phyloP scores from a whole-genome alignment of 2,329 filamentous ascomycete species.

The Monilinia aucupariae region DNA sequence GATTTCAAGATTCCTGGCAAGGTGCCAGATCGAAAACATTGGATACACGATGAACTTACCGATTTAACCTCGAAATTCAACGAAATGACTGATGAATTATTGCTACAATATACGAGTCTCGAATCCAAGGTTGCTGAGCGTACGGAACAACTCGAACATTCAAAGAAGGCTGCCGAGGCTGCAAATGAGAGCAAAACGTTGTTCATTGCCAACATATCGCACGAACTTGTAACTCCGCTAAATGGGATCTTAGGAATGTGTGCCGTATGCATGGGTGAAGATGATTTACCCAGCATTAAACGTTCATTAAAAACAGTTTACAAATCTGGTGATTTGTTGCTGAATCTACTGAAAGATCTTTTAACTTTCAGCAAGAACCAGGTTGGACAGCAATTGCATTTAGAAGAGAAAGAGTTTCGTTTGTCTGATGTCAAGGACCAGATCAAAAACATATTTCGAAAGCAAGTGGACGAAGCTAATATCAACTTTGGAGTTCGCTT shows the following conservation, averaged over 20 bases:
- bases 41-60: slow-evolving; percentile 77
- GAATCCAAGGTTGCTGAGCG: slow-evolving; percentile 80
- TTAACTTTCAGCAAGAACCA: slow-evolving; percentile 94
- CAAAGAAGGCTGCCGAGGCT: slow-evolving; percentile 88
- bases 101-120: slow-evolving; percentile 77
- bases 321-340: slow-evolving; percentile 76
- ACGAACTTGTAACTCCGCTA: slow-evolving; percentile 53
- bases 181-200: slow-evolving; percentile 96
- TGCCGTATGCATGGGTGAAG: slow-evolving; percentile 86
- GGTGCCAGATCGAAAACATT: slow-evolving; percentile 68
- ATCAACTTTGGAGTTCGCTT: slow-evolving; percentile 72
- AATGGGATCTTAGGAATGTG: slow-evolving; percentile 96
- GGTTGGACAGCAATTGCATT: slow-evolving; percentile 73
- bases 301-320: slow-evolving; percentile 83
- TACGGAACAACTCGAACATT: slow-evolving; percentile 78
- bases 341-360: slow-evolving; percentile 83
- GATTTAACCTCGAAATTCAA: slow-evolving; percentile 43
- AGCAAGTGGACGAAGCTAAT: slow-evolving; percentile 74
- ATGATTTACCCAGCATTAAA: slow-evolving; percentile 71
- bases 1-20: slow-evolving; percentile 79
- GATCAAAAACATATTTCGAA: slow-evolving; percentile 73
- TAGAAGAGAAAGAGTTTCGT: slow-evolving; percentile 82
- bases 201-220: slow-evolving; percentile 91
- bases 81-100: slow-evolving; percentile 40
- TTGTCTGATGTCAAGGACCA: slow-evolving; percentile 80